Evolutionary conservation across 2,329 filamentous ascomycete species (phyloP), one percentile per base, ranked within the genome.

Genomic region (Colletotrichum lini): DNA sequence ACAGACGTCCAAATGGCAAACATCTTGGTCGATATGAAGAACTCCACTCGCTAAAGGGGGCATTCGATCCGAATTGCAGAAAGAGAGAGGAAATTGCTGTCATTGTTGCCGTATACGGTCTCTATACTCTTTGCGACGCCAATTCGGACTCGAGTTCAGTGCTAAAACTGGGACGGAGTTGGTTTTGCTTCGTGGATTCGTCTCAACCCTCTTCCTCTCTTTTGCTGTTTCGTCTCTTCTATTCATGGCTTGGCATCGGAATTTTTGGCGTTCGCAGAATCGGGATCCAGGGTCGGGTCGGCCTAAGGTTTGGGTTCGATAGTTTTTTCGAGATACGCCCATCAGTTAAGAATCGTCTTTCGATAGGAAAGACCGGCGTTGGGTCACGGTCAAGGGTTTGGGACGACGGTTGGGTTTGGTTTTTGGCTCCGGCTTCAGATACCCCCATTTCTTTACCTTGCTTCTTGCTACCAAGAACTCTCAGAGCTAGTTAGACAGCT

Each of bases 371-470:
- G 30, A 40, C 30, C 47, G 44, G 44, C n/a, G 58, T 61, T 61
- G 45, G 18, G 35, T 35, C 2, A 50, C n/a, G 21, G n/a, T 23
- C 13, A 21, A 50, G n/a, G n/a, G 12, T 9, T 40, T 13, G 45
- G 30, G 30, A 50, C 49, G 58, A n/a, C 58, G 35, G 18, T 56
- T 56, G 52, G 52, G 30, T 56, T 56, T 15, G 52, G 5, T n/a
- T 23, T 61, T 49, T n/a, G 18, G 42, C 44, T 23, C 35, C n/a
- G n/a, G 30, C 58, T 56, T 50, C 7, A 23, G 30, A 40, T 50
- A 50, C 58, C 30, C 57, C 44, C 30, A 38, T 23, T 40, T 49
- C 38, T 35, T 13, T 30, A 18, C 3, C 21, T 61, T 40, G 18
- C 12, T 21, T 3, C 30, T 26, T 61, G 13, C 18, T 30, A 18